A percentile compares a stretch with the other conserved stretches of the same genome.
phyloP scores from a whole-genome alignment of 2,329 filamentous ascomycete genomes.

The Immersiporthe knoxdaviesiana region DNA sequence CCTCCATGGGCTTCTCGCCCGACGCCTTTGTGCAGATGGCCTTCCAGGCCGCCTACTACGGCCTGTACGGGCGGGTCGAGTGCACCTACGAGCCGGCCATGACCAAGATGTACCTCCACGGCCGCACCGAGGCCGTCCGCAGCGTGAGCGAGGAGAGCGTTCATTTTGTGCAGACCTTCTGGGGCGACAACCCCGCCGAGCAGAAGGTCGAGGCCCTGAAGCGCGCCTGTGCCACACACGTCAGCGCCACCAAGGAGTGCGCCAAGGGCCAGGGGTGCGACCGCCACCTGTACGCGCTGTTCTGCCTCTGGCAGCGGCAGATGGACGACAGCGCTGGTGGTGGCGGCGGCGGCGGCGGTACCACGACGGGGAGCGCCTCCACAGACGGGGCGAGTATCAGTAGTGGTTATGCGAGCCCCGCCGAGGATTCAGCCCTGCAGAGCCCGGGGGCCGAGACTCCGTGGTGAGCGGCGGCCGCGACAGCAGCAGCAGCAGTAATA shows the following conservation, averaged over 20 bases:
- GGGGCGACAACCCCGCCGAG: conserved; percentile 83
- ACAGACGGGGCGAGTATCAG: conserved; percentile 38
- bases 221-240: conserved; percentile 83
- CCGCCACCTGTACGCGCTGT: conserved; percentile 89
- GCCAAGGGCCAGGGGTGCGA: conserved; percentile 91
- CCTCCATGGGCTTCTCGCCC: conserved; percentile 92
- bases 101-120: conserved; percentile 94
- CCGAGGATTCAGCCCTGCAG: conserved; percentile 53
- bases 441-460: conserved; percentile 58
- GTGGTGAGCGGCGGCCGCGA: conserved; percentile 40
- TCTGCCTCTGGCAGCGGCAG: conserved; percentile 90
- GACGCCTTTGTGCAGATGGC: conserved; percentile 99
- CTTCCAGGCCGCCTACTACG: conserved; percentile 97
- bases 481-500: not conserved
- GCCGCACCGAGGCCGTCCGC: conserved; percentile 90
- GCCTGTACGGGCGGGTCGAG: conserved; percentile 89
- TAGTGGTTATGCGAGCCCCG: conserved; percentile 67
- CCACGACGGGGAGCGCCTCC: conserved; percentile 31
- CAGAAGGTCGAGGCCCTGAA: conserved; percentile 85
- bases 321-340: conserved; percentile 72
- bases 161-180: conserved; percentile 92
- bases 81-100: conserved; percentile 98
- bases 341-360: conserved; percentile 57
- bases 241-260: conserved; percentile 78
- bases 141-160: conserved; percentile 81